Base-by-base conservation (phyloP, 345 rosid species). In the Crucihimalaya himalaica region DNA sequence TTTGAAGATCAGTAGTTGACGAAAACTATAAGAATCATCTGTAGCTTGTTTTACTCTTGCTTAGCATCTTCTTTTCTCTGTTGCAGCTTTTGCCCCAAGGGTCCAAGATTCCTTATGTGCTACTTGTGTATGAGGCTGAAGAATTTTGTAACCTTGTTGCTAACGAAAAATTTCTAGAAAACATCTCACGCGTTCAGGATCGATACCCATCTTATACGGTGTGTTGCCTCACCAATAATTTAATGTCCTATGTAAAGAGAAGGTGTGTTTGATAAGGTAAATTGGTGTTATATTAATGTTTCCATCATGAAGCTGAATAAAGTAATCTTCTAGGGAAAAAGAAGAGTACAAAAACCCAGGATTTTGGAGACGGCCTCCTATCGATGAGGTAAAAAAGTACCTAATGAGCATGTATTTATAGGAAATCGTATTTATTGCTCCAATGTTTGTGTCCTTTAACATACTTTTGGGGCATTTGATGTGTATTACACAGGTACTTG, bases 151-250 rank as follows among this genome's bases (percentile, higher is more conserved):
- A 84, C 67, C 90, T 86, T 78, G 82, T 87, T 73, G 71, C 77
- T 25, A 83, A 78, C 68, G 89, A 57, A 59, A 85, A 78, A 27
- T 63, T 94, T 78, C 39, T 85, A 65, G 82, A 84, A 70, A 88
- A 83, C 40, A 84, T 90, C 76, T 82, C 91, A 43, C 74, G 75
- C 70, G 85, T 86, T 70, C 88, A 76, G 70, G 81, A 78, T 40
- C 86, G n/a, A 66, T 89, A 89, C 81, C 93, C 98, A 57, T 86
- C 83, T 19, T 84, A 88, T 76, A 87, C 89, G n/a, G 78, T 92
- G 71, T 95, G 99, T 85, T 95, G 80, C 70, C 86, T 92, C 63
- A 95, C 92, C 76, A 88, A 89, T 83, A 95, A 87, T 84, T 72
- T 89, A 79, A 82, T 83, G 86, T 87, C 93, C 51, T 87, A 89